These are phyloP conservation scores for Leccinum barrowsii DNA, from an alignment of 768 basidiomycete genomes.

Conservation along the genomic window DNA sequence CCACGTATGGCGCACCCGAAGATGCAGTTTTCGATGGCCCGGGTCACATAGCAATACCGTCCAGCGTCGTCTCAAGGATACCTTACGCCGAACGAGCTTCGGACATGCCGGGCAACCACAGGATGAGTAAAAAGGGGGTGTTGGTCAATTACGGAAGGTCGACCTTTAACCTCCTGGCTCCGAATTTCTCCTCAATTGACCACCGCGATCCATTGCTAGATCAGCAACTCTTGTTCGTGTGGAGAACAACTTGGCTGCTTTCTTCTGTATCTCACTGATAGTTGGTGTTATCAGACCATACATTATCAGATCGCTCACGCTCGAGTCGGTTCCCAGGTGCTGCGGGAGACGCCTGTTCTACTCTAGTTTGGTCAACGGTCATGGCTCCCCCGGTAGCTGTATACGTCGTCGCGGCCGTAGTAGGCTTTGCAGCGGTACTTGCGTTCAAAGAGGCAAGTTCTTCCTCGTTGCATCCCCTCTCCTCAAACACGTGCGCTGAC, in stretches of 20 bases:
- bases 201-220: neutral
- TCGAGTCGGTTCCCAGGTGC: neutral
- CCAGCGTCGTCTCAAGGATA: constrained; percentile 81
- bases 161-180: constrained; percentile 2
- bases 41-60: constrained; percentile 60
- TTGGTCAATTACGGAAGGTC: too few species aligned
- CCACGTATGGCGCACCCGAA: constrained; percentile 39
- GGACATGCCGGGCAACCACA: too few species aligned
- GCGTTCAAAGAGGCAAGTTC: constrained; percentile 57
- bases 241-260: neutral
- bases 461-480: neutral
- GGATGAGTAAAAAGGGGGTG: too few species aligned
- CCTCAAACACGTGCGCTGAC: constrained; percentile 21
- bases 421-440: constrained; percentile 45
- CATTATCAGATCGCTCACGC: neutral
- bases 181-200: constrained; percentile 1
- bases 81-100: constrained; percentile 45
- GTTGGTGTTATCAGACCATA: neutral
- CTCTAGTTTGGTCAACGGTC: constrained; percentile 1
- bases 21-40: constrained; percentile 78
- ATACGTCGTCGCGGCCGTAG: constrained; percentile 49
- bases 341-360: constrained; percentile 12
- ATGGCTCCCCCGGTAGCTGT: constrained; percentile 38
- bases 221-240: neutral
- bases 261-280: neutral